Percentiles rank a stretch among this genome's conserved stretches.
phyloP scores from a whole-genome alignment of 2,329 filamentous ascomycete species.

The Scopulariopsis brevicaulis region DNA sequence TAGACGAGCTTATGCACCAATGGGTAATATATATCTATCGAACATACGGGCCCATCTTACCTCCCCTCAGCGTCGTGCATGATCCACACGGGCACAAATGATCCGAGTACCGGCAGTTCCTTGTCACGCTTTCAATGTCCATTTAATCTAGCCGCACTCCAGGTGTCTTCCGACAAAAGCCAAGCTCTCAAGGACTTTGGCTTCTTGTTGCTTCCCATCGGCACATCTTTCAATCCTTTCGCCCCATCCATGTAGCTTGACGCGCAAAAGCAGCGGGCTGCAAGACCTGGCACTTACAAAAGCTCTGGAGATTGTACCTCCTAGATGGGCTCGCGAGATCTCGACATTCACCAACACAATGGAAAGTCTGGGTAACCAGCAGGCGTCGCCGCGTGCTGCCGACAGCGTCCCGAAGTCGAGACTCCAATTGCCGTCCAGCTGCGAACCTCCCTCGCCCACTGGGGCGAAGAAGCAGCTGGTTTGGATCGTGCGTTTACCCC shows the following conservation, averaged over 20 bases:
- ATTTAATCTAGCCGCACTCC: too few species aligned
- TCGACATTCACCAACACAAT: neutral
- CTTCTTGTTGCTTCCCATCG: neutral
- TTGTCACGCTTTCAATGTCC: too few species aligned
- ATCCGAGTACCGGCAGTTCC: too few species aligned
- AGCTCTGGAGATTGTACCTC: neutral
- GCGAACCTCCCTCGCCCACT: constrained; percentile 66
- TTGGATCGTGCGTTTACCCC: constrained; percentile 65
- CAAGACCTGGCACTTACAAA: neutral
- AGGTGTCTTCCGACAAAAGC: too few species aligned
- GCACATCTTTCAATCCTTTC: neutral
- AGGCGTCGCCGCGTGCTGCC: neutral
- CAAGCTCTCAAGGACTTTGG: neutral
- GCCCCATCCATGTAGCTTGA: neutral
- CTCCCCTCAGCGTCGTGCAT: too few species aligned
- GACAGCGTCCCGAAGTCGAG: constrained; percentile 13
- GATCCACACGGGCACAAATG: too few species aligned
- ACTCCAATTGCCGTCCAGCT: constrained; percentile 66
- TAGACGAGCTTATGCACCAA: neutral
- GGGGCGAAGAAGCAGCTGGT: constrained; percentile 65
- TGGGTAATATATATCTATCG: too few species aligned
- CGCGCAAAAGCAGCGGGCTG: neutral
- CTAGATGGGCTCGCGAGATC: neutral
- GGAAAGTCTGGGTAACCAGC: neutral
- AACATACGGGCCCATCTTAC: too few species aligned